Evolutionary conservation across 2,329 filamentous ascomycete genomes (phyloP), one percentile per base, ranked within the genome.

Genomic region (Aspergillus phoenicis): DNA sequence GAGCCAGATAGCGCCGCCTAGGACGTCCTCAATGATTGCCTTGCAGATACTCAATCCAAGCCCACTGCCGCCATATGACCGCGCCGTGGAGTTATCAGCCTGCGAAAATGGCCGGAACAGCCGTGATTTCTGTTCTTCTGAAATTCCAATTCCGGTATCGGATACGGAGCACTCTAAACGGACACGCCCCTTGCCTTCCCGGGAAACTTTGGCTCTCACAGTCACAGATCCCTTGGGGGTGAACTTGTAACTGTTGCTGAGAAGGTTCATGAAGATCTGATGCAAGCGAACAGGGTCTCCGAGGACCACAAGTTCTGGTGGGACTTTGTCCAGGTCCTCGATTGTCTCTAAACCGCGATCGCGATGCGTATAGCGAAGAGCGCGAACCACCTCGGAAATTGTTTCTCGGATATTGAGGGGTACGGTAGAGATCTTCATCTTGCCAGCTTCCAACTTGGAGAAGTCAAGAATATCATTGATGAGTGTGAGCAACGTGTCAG

Each of bases 31-130:
- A 63, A 97, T 93, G 47, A 97, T 87, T 0, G 91, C 93, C 77
- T 97, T 97, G 84, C 93, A 97, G 66, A 97, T 97, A 71, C 91
- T 96, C 47, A 97, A 83, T 2, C 93, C 93, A 2, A 97, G 86
- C 24, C 93, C 93, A 67, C 92, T 97, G 47, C 93, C 93, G 43
- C 93, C 93, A 68, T 97, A 97, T 72, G 93, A 95, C 56, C 93
- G 84, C 57, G 93, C 92, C 2, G 93, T 96, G 68, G 91, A 95
- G 52, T 89, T 90, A 76, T 97, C 93, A 1, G 94, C 93, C 77
- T 97, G 93, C 58, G 91, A 94, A 72, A 97, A 97, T 0, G 93
- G 93, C 68, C 92, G 86, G 83, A 97, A 97, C 1, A 97, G 84
- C 64, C 95, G 95, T 62, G 89, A 87, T 52, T 94, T 83, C 72